Conservation (phyloP, 1,284 basidiomycete genomes). For the Afroboletus lepidellus region DNA sequence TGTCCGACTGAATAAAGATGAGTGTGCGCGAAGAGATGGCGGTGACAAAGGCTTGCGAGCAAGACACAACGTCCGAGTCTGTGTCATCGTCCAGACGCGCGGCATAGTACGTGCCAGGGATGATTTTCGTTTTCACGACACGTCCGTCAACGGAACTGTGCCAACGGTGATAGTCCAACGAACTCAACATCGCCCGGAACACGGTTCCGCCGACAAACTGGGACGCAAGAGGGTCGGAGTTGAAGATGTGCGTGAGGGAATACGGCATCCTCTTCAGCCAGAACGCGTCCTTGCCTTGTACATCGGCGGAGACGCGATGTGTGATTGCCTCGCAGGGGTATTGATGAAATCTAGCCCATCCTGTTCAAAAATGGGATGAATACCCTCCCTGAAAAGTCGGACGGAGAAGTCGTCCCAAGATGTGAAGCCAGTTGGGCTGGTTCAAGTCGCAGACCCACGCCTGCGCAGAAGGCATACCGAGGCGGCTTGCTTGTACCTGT, state of each 20-base stretch:
- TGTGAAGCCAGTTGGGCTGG: slow-evolving; percentile 31
- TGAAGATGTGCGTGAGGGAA: slow-evolving; percentile 42
- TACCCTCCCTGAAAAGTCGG: slow-evolving; percentile 33
- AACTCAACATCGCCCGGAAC: slow-evolving; percentile 29
- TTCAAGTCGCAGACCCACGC: slow-evolving; percentile 13
- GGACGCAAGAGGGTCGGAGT: slow-evolving; percentile 35
- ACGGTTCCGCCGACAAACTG: slow-evolving; percentile 40
- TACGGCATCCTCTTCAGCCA: slow-evolving; percentile 52
- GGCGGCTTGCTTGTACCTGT: slow-evolving; percentile 20
- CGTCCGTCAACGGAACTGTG: not conserved
- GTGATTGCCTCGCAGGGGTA: slow-evolving; percentile 48
- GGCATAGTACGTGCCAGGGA: slow-evolving; percentile 56
- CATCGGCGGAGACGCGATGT: slow-evolving; percentile 38
- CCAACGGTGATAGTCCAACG: slow-evolving; percentile 23
- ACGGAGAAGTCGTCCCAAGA: slow-evolving; percentile 61
- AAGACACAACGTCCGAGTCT: slow-evolving; percentile 22
- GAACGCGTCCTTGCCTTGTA: slow-evolving; percentile 40
- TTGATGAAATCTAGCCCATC: slow-evolving; percentile 40
- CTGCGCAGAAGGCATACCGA: slow-evolving; percentile 20
- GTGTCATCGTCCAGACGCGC: slow-evolving; percentile 27
- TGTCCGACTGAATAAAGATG: slow-evolving; percentile 53
- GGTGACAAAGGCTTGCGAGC: slow-evolving; percentile 27
- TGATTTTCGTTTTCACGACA: slow-evolving; percentile 41
- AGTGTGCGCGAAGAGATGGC: slow-evolving; percentile 42
- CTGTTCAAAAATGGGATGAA: slow-evolving; percentile 11